Conservation (phyloP, 495 filamentous ascomycete species). For the Penicillium waksmanii region DNA sequence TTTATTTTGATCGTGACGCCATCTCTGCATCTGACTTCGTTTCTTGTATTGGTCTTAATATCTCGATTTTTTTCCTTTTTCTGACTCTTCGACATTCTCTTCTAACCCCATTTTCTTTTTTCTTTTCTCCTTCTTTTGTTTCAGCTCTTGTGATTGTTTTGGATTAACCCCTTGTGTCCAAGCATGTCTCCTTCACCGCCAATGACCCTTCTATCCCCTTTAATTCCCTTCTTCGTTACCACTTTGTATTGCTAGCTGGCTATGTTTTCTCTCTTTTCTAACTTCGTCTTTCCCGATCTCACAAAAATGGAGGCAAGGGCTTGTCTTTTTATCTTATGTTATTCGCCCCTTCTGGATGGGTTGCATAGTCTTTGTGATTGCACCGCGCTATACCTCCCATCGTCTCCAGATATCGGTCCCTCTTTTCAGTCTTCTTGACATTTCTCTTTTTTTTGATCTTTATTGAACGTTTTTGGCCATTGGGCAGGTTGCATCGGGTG, state of each 20-base stretch:
- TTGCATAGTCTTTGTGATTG: neutral
- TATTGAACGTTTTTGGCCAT: conserved; percentile 17
- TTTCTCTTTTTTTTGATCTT: conserved; percentile 14
- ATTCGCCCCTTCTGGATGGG: too few relatives aligned
- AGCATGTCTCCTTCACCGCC: conserved; percentile 25
- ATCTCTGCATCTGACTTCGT: conserved; percentile 28
- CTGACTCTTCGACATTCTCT: conserved; percentile 28
- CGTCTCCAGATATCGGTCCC: neutral
- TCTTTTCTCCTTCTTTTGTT: conserved; percentile 21
- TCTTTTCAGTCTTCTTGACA: conserved; percentile 5
- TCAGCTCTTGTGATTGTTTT: conserved; percentile 2
- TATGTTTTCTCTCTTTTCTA: conserved; percentile 39
- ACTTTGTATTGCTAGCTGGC: conserved; percentile 51
- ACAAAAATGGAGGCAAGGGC: conserved; percentile 9
- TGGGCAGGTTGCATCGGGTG: conserved; percentile 28
- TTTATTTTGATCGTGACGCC: conserved; percentile 26
- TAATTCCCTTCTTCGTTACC: conserved; percentile 35
- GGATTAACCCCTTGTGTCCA: conserved; percentile 21
- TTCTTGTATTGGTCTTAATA: conserved; percentile 41
- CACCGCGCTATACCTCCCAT: neutral
- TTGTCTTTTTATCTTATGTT: neutral
- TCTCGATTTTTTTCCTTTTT: conserved; percentile 25
- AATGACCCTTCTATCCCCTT: conserved; percentile 29
- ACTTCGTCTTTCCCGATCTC: conserved; percentile 23
- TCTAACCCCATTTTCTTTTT: conserved; percentile 23